phyloP scores from a whole-genome alignment of 305 asterid genomes.

The Rubia tinctorum region DNA sequence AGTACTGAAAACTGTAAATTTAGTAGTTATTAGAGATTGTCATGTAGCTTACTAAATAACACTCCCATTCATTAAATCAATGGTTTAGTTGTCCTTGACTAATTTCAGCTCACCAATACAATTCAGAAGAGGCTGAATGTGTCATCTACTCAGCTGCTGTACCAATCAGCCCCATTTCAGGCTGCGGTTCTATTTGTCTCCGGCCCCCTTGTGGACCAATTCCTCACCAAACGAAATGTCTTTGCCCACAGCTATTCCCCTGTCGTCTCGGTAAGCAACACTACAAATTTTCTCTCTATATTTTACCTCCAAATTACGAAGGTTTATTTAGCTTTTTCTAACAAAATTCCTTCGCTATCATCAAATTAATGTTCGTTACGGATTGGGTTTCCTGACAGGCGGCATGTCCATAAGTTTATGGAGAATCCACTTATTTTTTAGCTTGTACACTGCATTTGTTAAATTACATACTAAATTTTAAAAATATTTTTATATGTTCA shows the following conservation, averaged over 20 bases:
- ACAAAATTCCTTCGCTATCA: neutral
- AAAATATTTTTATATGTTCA: too few relatives aligned
- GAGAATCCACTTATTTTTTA: too few relatives aligned
- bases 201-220: slow-evolving; percentile 78
- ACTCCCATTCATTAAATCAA: too few relatives aligned
- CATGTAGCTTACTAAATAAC: too few relatives aligned
- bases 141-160: slow-evolving; percentile 74
- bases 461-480: too few relatives aligned
- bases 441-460: too few relatives aligned
- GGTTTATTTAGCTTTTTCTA: neutral
- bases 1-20: too few relatives aligned
- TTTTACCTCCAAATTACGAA: too few relatives aligned
- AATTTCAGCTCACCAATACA: slow-evolving; percentile 80
- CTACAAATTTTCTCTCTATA: neutral
- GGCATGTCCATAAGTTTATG: too few relatives aligned
- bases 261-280: slow-evolving; percentile 43
- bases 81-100: neutral
- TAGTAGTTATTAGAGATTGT: too few relatives aligned
- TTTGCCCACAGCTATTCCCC: slow-evolving; percentile 69
- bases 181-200: slow-evolving; percentile 69
- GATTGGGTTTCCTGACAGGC: too few relatives aligned
- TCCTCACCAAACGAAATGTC: slow-evolving; percentile 64
- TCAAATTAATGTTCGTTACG: too few relatives aligned
- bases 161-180: slow-evolving; percentile 92
- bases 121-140: slow-evolving; percentile 83